Conservation (phyloP, 2,329 filamentous ascomycete species). For the Scedosporium apiospermum region DNA sequence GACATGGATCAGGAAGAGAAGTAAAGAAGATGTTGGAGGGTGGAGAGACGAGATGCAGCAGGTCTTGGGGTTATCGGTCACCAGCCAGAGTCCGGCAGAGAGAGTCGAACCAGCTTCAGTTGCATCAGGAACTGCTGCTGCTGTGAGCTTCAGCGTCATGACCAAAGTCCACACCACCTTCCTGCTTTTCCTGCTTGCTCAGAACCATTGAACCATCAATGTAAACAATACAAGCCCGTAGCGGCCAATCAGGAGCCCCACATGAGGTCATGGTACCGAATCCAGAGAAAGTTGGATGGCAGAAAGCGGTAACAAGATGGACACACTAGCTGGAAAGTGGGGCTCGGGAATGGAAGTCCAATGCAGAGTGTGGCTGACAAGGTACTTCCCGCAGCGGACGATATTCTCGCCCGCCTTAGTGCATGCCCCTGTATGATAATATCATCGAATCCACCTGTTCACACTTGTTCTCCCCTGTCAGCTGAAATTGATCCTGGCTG, state of each 20-base stretch:
- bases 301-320: neutral
- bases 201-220: conserved; percentile 1
- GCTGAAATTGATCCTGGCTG: neutral
- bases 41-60: neutral
- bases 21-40: neutral
- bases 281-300: neutral
- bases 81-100: neutral
- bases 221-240: conserved; percentile 6
- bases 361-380: neutral
- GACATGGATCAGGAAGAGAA: neutral
- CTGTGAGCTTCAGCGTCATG: neutral
- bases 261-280: conserved; percentile 1
- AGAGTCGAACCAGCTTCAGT: neutral
- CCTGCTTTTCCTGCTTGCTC: neutral
- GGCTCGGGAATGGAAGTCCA: neutral
- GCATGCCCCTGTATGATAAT: neutral
- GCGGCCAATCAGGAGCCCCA: neutral
- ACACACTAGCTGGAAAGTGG: neutral
- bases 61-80: neutral
- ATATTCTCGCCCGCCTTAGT: neutral
- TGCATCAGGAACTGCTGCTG: neutral
- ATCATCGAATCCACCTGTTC: neutral
- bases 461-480: neutral
- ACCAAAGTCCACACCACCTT: neutral
- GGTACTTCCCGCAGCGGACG: neutral